Conservation (phyloP, 306 rosid species). For the Vigna unguiculata region DNA sequence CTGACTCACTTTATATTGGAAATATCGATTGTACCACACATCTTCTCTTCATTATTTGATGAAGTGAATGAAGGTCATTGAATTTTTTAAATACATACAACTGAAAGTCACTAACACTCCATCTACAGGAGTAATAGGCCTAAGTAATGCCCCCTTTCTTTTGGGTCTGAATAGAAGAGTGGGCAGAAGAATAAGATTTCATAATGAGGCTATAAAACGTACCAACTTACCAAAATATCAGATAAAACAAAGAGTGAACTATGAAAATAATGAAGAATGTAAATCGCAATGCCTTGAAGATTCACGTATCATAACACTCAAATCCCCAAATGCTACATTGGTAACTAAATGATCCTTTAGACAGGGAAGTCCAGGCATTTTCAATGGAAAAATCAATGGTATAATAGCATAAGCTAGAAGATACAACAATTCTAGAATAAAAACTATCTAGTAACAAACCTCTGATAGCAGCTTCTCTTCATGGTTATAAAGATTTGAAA, state of each 20-base stretch:
- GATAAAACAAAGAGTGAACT: neutral
- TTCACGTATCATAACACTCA: slow-evolving; percentile 30
- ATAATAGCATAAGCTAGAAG: slow-evolving; percentile 12
- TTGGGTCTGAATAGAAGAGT: neutral
- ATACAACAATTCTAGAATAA: slow-evolving; percentile 36
- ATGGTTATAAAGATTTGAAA: slow-evolving; percentile 83
- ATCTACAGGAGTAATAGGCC: neutral
- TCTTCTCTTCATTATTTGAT: no score
- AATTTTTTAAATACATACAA: neutral
- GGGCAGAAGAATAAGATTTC: neutral
- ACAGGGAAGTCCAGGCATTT: slow-evolving; percentile 20
- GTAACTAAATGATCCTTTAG: slow-evolving; percentile 30
- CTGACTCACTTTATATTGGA: no score
- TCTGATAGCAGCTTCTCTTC: slow-evolving; percentile 88
- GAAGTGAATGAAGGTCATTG: neutral
- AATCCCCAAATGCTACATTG: neutral
- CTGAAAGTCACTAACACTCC: neutral
- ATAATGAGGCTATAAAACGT: neutral
- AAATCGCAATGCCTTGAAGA: slow-evolving; percentile 14
- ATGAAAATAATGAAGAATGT: slow-evolving; percentile 30
- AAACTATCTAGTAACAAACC: slow-evolving; percentile 59
- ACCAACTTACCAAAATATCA: neutral
- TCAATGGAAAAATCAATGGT: neutral
- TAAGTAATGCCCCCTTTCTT: no score
- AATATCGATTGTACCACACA: no score